Evolutionary conservation across 106 monocot species (phyloP), one percentile per base, ranked within the genome.

Genomic region (Amphibolis antarctica): DNA sequence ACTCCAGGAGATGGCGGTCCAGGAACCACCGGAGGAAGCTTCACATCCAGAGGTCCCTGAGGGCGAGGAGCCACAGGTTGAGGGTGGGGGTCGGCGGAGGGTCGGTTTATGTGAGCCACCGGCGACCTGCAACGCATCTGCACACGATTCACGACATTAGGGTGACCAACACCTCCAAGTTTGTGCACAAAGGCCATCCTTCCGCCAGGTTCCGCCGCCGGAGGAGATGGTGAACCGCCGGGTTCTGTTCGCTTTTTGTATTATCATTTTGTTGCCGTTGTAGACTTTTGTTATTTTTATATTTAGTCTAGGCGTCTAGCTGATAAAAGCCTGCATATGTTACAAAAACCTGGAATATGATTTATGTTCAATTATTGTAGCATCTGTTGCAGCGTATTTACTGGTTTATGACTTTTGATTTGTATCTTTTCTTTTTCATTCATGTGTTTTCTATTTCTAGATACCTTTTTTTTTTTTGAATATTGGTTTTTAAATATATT

Each of bases 161-260:
- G 64, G 88, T 92, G 30, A 88, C 80, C 23, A 81, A 72, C 29
- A 86, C 84, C 9, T 88, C 92, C 3, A 87, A 69, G 67, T 92
- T 92, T 69, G 92, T 76, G 51, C 79, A 74, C 15, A 88, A 87
- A 46, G 68, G 66, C 0, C 75, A 26, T 42, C 20, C 42, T 20
- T 12, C 21, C n/a, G n/a, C n/a, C 42, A 20, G 31, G 63, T n/a
- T 71, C 13, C 5, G 18, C 26, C 62, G 42, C 10, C 0, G 53
- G 19, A 71, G 62, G 26, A 22, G 53, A 63, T 63, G 26, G 23
- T 14, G 15, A 56, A 27, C 26, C 28, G 10, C 25, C 4, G 19
- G 22, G 7, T 1, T 53, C 22, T 9, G 1, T 19, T 53, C 15
- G 10, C 15, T 49, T 12, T n/a, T n/a, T 49, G 13, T 49, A 0